A percentile compares a stretch with the other conserved stretches of the same genome.
phyloP scores from a whole-genome alignment of 2,329 filamentous ascomycete species.

The Botrytis fabae region DNA sequence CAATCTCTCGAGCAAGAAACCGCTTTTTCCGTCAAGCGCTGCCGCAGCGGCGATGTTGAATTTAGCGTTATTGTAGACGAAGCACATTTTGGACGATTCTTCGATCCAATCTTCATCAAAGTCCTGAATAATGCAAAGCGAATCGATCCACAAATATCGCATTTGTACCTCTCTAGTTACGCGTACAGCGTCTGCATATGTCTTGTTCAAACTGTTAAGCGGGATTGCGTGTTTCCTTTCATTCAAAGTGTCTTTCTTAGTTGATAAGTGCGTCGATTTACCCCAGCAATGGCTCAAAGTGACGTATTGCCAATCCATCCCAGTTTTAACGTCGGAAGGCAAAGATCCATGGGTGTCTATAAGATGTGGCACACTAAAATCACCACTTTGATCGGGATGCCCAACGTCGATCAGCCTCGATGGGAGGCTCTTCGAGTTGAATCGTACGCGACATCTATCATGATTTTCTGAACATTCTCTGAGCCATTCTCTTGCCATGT shows the following conservation, averaged over 20 bases:
- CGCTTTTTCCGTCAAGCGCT: background rate
- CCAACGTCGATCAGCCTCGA: background rate
- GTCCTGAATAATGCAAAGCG: background rate
- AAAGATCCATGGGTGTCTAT: background rate
- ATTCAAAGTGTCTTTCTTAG: background rate
- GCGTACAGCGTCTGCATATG: background rate
- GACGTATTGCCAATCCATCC: background rate
- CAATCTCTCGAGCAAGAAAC: background rate
- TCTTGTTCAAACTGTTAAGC: background rate
- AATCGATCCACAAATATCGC: constrained; percentile 10
- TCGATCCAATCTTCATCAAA: constrained; percentile 1
- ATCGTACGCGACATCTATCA: background rate
- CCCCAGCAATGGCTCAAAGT: constrained; percentile 5
- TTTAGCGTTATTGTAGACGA: background rate
- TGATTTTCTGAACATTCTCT: background rate
- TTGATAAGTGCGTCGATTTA: background rate
- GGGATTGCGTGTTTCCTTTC: background rate
- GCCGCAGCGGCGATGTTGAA: background rate
- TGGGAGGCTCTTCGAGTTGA: background rate
- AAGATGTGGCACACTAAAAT: background rate
- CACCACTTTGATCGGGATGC: background rate
- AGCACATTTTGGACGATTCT: background rate
- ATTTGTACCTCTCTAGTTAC: background rate
- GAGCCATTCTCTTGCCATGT: background rate
- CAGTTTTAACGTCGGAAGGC: too few species aligned